Evolutionary conservation across 1,139 yeast genomes (phyloP), one percentile per base, ranked within the genome.

Genomic region (Yamadazyma jaroonii): DNA sequence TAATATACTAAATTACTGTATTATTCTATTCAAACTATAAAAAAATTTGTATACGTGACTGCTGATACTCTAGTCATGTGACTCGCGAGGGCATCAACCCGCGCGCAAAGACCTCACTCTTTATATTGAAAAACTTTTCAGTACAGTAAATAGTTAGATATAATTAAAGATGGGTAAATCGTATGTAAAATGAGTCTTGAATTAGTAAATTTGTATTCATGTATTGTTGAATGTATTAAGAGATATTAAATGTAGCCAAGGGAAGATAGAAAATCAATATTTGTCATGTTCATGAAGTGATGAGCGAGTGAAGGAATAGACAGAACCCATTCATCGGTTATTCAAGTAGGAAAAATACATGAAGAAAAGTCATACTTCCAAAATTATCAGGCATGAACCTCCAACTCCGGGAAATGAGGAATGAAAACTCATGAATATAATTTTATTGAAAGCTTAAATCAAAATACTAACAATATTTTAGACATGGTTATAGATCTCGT

Each of bases 401-500:
- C 25, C 25, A 25, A 12, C 6, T 25, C 13, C 27, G 12, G 27
- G 6, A 7, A 25, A 25, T 25, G 4, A 5, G 7, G 6, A 6
- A 5, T 25, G 6, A 25, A 12, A 25, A 25, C 27, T 25, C 27
- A 17, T 17, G 20, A n/a, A 25, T 25, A 25, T 25, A 25, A 8
- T 11, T 27, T 27, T 27, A 27, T 27, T 9, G 5, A 5, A 9
- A 10, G 13, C 9, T 27, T 6, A 13, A 14, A 24, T 8, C 13
- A n/a, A 31, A 33, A 38, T 52, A 53, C 58, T 54, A 53, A 56
- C 59, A 27, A 27, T 37, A 32, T 39, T 50, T 49, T 37, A 40
- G 43, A 77, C 97, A 88, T 81, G 98, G 98, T 84, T 89, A 87
- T 84, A 89, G 97, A 90, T 88, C 97, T 65, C 95, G 97, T 82